These are phyloP conservation scores for Cavenderia fasciculata DNA, from an alignment of 78 protist species.

Conservation along the genomic window DNA sequence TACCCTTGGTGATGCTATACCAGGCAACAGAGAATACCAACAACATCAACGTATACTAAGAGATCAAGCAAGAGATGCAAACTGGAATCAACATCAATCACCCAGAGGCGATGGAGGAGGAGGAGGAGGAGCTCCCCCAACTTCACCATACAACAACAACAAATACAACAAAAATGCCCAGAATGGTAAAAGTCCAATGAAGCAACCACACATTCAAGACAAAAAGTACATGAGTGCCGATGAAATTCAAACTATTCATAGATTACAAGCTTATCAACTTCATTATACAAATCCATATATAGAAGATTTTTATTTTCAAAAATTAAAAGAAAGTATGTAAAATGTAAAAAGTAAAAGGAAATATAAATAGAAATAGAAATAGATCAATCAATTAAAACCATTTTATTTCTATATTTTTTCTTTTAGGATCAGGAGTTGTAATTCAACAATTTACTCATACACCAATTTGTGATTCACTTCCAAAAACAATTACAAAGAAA, in stretches of 20 bases:
- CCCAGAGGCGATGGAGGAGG: neutral
- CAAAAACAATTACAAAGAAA: slow-evolving; percentile 36
- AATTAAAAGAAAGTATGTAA: slow-evolving; percentile 22
- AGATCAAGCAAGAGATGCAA: neutral
- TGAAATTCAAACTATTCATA: slow-evolving; percentile 71
- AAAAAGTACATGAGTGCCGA: slow-evolving; percentile 79
- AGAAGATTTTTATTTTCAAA: slow-evolving; percentile 80
- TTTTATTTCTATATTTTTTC: too few species aligned
- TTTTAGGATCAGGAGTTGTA: too few species aligned
- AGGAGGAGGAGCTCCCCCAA: neutral
- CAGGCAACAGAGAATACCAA: slow-evolving; percentile 22
- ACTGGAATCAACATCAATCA: too few species aligned
- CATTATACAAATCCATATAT: slow-evolving; percentile 78
- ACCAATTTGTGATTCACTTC: slow-evolving; percentile 71
- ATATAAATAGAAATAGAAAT: neutral
- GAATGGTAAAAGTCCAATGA: slow-evolving; percentile 21
- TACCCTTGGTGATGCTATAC: slow-evolving; percentile 47
- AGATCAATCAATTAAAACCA: too few species aligned
- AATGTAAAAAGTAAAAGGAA: neutral
- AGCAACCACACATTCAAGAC: neutral
- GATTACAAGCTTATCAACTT: slow-evolving; percentile 73
- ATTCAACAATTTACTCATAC: slow-evolving; percentile 58
- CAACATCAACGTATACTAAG: slow-evolving; percentile 2
- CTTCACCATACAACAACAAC: neutral
- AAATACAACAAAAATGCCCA: neutral